Evolutionary conservation across 257 asterid genomes (phyloP).

Genomic region (Solanum piurae): DNA sequence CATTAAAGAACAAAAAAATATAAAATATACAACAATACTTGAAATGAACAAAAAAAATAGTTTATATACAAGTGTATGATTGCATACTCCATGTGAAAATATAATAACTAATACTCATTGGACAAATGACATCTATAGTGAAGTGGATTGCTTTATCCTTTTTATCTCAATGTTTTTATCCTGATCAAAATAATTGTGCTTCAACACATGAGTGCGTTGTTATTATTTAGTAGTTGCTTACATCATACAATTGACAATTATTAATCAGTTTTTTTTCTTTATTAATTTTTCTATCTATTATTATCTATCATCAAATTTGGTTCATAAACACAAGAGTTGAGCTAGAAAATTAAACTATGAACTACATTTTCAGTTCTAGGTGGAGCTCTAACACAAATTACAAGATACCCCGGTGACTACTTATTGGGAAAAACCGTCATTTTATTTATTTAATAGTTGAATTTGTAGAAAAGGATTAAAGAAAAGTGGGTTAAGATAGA

Average conservation of each 20-base stretch:
- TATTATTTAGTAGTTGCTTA: neutral
- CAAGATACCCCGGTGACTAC: too few species aligned
- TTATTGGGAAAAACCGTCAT: too few species aligned
- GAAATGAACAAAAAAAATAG: neutral
- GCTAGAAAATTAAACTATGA: neutral
- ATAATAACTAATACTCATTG: neutral
- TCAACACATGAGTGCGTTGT: neutral
- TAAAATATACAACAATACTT: neutral
- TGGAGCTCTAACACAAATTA: neutral
- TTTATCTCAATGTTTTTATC: neutral
- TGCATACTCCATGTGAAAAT: neutral
- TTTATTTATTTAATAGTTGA: too few species aligned
- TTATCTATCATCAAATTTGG: neutral
- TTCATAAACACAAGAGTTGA: neutral
- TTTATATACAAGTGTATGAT: neutral
- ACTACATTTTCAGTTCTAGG: too few species aligned
- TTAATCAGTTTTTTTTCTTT: neutral
- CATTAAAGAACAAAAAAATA: neutral
- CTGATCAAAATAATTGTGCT: neutral
- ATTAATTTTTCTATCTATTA: too few species aligned
- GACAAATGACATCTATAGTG: neutral
- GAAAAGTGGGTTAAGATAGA: neutral
- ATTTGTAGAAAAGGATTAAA: rapidly evolving
- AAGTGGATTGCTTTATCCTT: neutral
- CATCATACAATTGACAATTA: neutral